phyloP scores from a whole-genome alignment of 805 yeast genomes.

The Metschnikowia kunwiensis region DNA sequence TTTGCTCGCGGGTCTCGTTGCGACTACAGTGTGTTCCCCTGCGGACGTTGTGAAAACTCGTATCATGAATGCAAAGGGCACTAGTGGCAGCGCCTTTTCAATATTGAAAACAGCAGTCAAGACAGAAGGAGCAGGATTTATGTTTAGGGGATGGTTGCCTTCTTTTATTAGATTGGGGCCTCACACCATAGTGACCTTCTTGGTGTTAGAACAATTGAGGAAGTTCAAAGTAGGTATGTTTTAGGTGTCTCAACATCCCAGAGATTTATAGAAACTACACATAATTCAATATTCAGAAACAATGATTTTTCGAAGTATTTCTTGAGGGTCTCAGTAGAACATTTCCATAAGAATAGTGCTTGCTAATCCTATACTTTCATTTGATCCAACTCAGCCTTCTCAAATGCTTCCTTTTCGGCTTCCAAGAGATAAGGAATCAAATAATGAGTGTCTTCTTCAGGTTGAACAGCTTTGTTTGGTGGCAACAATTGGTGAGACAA shows the following conservation, averaged over 20 bases:
- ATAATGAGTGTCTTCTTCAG: conserved; percentile 80
- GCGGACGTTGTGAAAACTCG: conserved; percentile 89
- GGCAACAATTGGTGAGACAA: conserved; percentile 85
- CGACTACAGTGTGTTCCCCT: conserved; percentile 90
- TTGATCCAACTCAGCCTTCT: conserved; percentile 86
- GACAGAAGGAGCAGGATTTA: conserved; percentile 70
- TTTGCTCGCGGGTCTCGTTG: conserved; percentile 78
- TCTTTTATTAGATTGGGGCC: conserved; percentile 86
- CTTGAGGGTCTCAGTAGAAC: too few relatives aligned
- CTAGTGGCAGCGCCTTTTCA: conserved; percentile 43
- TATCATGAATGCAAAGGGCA: conserved; percentile 66
- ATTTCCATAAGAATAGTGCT: too few relatives aligned
- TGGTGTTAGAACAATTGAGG: conserved; percentile 66
- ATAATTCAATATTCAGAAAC: too few relatives aligned
- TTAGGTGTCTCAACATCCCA: too few relatives aligned
- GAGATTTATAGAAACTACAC: too few relatives aligned
- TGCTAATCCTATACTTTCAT: conserved; percentile 32
- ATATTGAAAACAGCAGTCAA: conserved; percentile 56
- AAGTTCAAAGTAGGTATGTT: conserved; percentile 50
- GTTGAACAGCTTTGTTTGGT: conserved; percentile 67
- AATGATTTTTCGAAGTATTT: too few relatives aligned
- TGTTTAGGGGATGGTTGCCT: conserved; percentile 91
- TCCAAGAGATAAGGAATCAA: conserved; percentile 86
- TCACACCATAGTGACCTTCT: conserved; percentile 65
- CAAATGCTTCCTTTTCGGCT: conserved; percentile 88